phyloP scores from a whole-genome alignment of 306 rosid genomes.

The Quercus glauca region DNA sequence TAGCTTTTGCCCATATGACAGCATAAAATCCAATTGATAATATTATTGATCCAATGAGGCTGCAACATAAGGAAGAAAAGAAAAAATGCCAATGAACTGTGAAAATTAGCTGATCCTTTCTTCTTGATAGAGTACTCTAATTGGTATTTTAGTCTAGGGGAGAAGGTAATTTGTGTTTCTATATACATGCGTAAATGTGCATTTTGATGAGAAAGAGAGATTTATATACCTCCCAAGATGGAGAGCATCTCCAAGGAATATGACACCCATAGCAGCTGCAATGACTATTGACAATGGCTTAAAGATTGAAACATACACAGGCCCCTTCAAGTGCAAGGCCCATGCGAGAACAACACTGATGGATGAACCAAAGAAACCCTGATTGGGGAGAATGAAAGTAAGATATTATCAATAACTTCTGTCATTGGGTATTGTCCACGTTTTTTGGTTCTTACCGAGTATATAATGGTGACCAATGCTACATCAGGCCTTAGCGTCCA shows the following conservation, averaged over 20 bases:
- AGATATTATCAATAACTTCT: not conserved
- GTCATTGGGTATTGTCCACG: too few species aligned
- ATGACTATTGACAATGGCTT: slow-evolving; percentile 39
- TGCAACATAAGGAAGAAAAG: slow-evolving; percentile 2
- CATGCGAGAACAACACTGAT: slow-evolving; percentile 20
- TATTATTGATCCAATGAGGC: slow-evolving; percentile 35
- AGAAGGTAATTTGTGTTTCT: not conserved
- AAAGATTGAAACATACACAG: slow-evolving; percentile 27
- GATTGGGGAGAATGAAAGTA: not conserved
- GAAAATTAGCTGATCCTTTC: not conserved
- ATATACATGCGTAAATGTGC: too few species aligned
- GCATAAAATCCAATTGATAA: slow-evolving; percentile 37
- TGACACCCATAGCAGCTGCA: slow-evolving; percentile 32
- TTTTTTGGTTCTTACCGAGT: slow-evolving; percentile 6
- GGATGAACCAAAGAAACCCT: slow-evolving; percentile 18
- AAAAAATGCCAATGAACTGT: not conserved
- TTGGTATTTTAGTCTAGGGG: too few species aligned
- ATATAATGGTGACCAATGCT: slow-evolving; percentile 18
- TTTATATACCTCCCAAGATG: slow-evolving; percentile 28
- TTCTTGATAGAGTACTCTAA: not conserved
- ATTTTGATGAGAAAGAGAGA: not conserved
- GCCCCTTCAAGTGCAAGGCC: slow-evolving; percentile 30
- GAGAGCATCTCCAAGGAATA: slow-evolving; percentile 38
- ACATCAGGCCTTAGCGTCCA: slow-evolving; percentile 26
- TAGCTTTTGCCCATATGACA: slow-evolving; percentile 30